These are phyloP conservation scores for Rhizoctonia solani DNA, from an alignment of 1,284 basidiomycete genomes.

Conservation along the genomic window DNA sequence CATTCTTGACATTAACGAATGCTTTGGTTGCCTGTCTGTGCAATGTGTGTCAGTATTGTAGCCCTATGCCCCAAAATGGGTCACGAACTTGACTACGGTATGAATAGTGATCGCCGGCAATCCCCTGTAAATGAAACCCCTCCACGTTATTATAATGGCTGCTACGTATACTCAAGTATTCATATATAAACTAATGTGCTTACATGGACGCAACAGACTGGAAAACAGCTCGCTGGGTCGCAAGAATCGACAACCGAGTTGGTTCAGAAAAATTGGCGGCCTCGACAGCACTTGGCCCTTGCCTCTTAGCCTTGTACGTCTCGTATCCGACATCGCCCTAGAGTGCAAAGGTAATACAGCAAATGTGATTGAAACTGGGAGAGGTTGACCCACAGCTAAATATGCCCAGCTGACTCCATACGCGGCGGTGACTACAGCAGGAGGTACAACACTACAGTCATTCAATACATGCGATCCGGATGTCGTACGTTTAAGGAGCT, in stretches of 20 bases:
- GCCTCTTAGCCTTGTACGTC: conserved; percentile 80
- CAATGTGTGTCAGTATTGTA: neutral
- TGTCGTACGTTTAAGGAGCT: no score
- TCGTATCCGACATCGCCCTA: conserved; percentile 84
- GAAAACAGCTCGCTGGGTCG: conserved; percentile 79
- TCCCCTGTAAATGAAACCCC: conserved; percentile 54
- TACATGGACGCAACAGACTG: conserved; percentile 90
- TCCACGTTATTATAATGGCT: neutral
- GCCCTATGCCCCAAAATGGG: neutral
- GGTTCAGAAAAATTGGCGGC: conserved; percentile 77
- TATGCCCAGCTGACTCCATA: conserved; percentile 90
- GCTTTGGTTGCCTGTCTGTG: conserved; percentile 72
- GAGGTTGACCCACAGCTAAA: conserved; percentile 62
- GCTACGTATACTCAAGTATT: no score
- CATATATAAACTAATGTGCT: conserved; percentile 45
- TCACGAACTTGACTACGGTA: conserved; percentile 63
- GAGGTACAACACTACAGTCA: conserved; percentile 61
- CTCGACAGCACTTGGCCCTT: conserved; percentile 73
- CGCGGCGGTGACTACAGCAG: conserved; percentile 75
- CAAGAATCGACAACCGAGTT: conserved; percentile 69
- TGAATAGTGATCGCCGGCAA: conserved; percentile 83
- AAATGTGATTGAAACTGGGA: conserved; percentile 8
- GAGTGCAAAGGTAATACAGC: conserved; percentile 14
- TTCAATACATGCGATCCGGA: neutral
- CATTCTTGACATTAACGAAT: conserved; percentile 67